Base-by-base conservation (phyloP, 2,329 filamentous ascomycete species). In the Fusarium austroafricanum region DNA sequence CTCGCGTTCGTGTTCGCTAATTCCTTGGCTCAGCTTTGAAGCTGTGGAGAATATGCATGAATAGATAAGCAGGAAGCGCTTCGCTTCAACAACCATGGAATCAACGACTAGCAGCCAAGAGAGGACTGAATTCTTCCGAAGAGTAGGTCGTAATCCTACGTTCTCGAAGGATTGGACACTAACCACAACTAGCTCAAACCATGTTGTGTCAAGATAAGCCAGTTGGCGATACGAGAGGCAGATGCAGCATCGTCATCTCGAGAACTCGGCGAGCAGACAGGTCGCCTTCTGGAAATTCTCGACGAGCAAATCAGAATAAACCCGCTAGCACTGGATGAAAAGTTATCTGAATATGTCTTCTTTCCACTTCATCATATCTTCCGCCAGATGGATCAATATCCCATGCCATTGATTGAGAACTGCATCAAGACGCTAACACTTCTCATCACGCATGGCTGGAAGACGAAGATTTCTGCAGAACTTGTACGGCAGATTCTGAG, bases 271-370 rank as follows among this genome's bases (percentile, higher is more conserved):
- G 75, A 79, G 10, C 80, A 86, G 26, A 81, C 81, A 3, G 75
- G 78, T 23, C 79, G 83, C 58, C 76, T 89, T 4, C 77, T 83
- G 29, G 66, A 68, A 21, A 76, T 86, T n/a, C 77, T 89, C 6
- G 75, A 82, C 43, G 75, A 76, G 31, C 84, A 84, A 71, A 71
- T 81, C 28, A 73, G 76, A 40, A 73, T 73, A 23, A 83, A 87
- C 66, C 77, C 82, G 4, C 76, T 81, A 3, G 80, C 82, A 1
- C 78, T 98, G 18, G 93, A 97, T 76, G 86, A 90, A 52, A 95
- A 94, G 76, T 82, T 98, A 18, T 93, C 94, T 15, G 94, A 97
- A 81, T 99, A 98, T 83, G 87, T 92, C 74, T 98, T 98, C 82
- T 97, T 97, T 66, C 96, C 96, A 0, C 83, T 99, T 0, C 94